phyloP scores from a whole-genome alignment of 495 filamentous ascomycete species.

The Penicillium cinerascens region DNA sequence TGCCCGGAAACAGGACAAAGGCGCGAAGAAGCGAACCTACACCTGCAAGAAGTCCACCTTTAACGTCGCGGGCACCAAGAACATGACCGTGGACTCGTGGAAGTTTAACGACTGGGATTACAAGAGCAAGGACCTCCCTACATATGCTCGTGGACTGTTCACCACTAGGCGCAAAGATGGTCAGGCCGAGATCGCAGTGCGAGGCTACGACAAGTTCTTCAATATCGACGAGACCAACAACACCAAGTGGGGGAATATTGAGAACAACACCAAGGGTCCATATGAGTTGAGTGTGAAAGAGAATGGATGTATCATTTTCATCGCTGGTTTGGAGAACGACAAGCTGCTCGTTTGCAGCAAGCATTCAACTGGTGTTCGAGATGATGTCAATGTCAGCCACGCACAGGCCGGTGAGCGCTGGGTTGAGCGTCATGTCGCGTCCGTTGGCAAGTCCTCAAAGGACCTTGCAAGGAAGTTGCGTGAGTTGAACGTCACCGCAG shows the following conservation, averaged over 20 bases:
- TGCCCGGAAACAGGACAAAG: constrained; percentile 47
- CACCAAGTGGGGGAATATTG: constrained; percentile 80
- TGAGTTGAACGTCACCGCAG: constrained; percentile 81
- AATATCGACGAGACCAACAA: constrained; percentile 75
- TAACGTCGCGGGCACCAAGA: constrained; percentile 53
- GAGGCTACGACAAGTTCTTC: constrained; percentile 99
- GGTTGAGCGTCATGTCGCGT: constrained; percentile 72
- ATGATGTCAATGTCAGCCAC: constrained; percentile 70
- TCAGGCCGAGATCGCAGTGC: constrained; percentile 69
- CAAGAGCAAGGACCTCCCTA: constrained; percentile 78
- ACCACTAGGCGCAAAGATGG: constrained; percentile 63
- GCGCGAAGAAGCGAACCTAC: constrained; percentile 46
- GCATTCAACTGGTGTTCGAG: constrained; percentile 81
- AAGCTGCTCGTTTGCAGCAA: constrained; percentile 94
- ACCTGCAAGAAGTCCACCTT: constrained; percentile 74
- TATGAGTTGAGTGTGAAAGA: constrained; percentile 97
- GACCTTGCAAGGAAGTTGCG: constrained; percentile 75
- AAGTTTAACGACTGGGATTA: constrained; percentile 92
- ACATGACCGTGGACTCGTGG: constrained; percentile 81
- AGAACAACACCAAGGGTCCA: constrained; percentile 72
- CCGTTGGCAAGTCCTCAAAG: constrained; percentile 68
- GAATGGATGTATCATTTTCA: constrained; percentile 98
- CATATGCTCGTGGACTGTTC: constrained; percentile 89
- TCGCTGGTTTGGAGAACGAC: constrained; percentile 83
- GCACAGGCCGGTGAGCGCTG: constrained; percentile 80